phyloP scores from a whole-genome alignment of 2,329 filamentous ascomycete genomes.

The Nigrospora osmanthi region DNA sequence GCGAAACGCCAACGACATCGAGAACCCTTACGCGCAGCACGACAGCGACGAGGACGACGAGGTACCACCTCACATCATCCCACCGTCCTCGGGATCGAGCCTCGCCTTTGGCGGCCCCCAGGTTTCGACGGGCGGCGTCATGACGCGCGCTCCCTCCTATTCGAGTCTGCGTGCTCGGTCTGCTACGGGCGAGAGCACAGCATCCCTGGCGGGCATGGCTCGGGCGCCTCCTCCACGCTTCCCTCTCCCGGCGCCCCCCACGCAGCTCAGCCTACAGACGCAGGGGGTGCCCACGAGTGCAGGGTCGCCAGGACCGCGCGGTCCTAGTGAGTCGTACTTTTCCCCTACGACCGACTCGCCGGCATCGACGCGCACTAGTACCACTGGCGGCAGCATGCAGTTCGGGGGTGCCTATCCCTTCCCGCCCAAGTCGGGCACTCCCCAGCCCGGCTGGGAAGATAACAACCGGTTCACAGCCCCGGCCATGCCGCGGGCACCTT shows the following conservation, averaged over 20 bases:
- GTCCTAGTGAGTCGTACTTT: constrained; percentile 78
- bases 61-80: neutral
- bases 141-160: constrained; percentile 63
- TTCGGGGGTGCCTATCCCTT: constrained; percentile 52
- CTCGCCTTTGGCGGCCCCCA: constrained; percentile 23
- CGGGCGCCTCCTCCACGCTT: constrained; percentile 64
- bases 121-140: constrained; percentile 27
- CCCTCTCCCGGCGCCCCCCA: constrained; percentile 51
- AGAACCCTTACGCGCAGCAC: constrained; percentile 72
- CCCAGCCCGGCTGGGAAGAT: constrained; percentile 62
- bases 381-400: constrained; percentile 63
- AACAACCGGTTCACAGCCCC: constrained; percentile 83
- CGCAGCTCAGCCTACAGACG: constrained; percentile 63
- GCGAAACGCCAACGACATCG: constrained; percentile 55
- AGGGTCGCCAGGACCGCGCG: constrained; percentile 51
- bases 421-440: constrained; percentile 59
- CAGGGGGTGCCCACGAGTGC: constrained; percentile 29
- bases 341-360: constrained; percentile 79
- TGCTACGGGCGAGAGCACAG: constrained; percentile 62
- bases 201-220: constrained; percentile 47
- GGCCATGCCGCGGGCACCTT: constrained; percentile 73
- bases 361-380: constrained; percentile 66
- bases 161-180: constrained; percentile 70
- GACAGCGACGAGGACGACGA: constrained; percentile 57
- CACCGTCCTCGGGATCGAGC: neutral